A percentile compares a stretch with the other conserved stretches of the same genome.
Evolutionary conservation across 306 rosid genomes (phyloP).

Genomic region (Mimosa pudica): DNA sequence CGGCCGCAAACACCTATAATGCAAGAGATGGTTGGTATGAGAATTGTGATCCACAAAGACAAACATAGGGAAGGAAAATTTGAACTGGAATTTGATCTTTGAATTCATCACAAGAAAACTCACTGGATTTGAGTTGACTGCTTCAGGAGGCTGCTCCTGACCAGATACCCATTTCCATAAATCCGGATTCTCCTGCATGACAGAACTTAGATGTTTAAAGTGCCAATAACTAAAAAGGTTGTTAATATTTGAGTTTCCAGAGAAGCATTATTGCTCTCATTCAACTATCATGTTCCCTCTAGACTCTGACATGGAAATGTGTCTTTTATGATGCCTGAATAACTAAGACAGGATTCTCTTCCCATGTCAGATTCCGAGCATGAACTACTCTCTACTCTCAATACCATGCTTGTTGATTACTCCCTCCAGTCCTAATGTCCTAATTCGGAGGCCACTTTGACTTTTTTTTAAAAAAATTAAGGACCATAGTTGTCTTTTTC

Average conservation of each 20-base stretch:
- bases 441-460: no score
- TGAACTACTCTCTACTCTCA: constrained; percentile 11
- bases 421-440: no score
- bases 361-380: constrained; percentile 9
- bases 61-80: constrained; percentile 12
- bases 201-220: constrained; percentile 24
- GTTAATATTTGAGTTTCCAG: neutral
- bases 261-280: constrained; percentile 11
- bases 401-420: neutral
- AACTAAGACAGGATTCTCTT: neutral
- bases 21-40: constrained; percentile 32
- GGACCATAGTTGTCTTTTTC: no score
- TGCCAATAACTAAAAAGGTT: neutral
- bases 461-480: no score
- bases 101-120: constrained; percentile 42
- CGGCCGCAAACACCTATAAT: constrained; percentile 72
- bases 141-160: constrained; percentile 81
- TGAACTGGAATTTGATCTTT: constrained; percentile 20
- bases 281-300: constrained; percentile 18
- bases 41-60: constrained; percentile 13
- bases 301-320: neutral
- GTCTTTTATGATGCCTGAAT: neutral
- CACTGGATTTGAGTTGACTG: constrained; percentile 65
- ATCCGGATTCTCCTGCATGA: constrained; percentile 84
- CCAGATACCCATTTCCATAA: constrained; percentile 91